Percentiles rank a stretch among this genome's conserved stretches.
Evolutionary conservation across 352 stramenopile species (phyloP).

Genomic region (Phytopythium helicoides): DNA sequence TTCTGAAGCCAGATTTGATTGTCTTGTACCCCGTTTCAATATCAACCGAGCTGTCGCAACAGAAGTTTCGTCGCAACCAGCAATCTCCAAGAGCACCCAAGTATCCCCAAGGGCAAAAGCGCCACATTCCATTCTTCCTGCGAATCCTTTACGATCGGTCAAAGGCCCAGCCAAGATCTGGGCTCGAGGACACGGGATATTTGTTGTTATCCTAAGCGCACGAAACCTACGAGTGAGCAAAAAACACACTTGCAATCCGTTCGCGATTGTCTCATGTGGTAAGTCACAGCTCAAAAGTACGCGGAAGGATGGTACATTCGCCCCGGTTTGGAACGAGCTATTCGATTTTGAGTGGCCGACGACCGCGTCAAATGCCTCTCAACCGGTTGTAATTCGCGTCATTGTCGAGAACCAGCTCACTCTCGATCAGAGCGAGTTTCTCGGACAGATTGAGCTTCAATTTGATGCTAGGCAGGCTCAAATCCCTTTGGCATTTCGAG

Average conservation of each 20-base stretch:
- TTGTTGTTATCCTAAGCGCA: conserved; percentile 46
- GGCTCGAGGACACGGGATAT: conserved; percentile 45
- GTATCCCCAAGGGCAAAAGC: not conserved
- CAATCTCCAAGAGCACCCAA: conserved; percentile 1
- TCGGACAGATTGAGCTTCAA: conserved; percentile 48
- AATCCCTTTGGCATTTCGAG: conserved; percentile 34
- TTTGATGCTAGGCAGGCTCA: conserved; percentile 25
- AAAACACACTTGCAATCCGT: conserved; percentile 75
- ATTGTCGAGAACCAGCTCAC: conserved; percentile 67
- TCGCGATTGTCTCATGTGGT: conserved; percentile 51
- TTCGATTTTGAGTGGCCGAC: conserved; percentile 70
- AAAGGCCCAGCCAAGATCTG: conserved; percentile 41
- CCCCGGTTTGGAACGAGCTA: conserved; percentile 72
- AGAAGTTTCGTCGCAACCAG: conserved; percentile 19
- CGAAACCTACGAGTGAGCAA: conserved; percentile 52
- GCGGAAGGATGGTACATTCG: conserved; percentile 60
- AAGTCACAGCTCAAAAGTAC: conserved; percentile 62
- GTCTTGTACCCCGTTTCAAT: conserved; percentile 62
- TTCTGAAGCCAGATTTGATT: conserved; percentile 45
- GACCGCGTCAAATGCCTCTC: not conserved
- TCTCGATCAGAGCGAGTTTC: conserved; percentile 58
- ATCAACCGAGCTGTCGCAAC: conserved; percentile 42
- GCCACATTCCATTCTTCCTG: not conserved
- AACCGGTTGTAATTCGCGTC: conserved; percentile 23
- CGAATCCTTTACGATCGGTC: conserved; percentile 4